Percentiles rank a stretch among this genome's conserved stretches.
These are phyloP conservation scores for Penicillium odoratum DNA, from an alignment of 495 filamentous ascomycete species.

Conservation along the genomic window DNA sequence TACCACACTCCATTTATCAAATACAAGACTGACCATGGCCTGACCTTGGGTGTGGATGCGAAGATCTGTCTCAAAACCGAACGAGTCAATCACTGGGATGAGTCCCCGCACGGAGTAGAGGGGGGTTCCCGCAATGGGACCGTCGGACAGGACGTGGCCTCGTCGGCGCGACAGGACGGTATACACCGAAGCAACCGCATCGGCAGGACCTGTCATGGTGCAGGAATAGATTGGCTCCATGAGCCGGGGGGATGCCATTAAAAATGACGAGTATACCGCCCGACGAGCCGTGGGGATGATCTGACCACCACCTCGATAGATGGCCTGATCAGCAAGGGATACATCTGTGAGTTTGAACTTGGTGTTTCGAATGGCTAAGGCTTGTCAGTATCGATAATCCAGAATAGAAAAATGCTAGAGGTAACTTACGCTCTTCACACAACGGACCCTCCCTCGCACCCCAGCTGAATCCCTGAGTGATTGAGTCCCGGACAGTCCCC, in stretches of 20 bases:
- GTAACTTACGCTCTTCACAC: slow-evolving; percentile 91
- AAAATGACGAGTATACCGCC: slow-evolving; percentile 89
- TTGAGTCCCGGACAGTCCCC: slow-evolving; percentile 82
- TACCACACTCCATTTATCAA: slow-evolving; percentile 93
- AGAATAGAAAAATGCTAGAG: slow-evolving; percentile 6
- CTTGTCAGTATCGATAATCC: slow-evolving; percentile 17
- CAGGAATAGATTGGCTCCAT: slow-evolving; percentile 96
- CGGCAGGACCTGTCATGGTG: slow-evolving; percentile 89
- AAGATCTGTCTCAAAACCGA: slow-evolving; percentile 96
- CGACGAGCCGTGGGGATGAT: slow-evolving; percentile 94
- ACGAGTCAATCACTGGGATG: slow-evolving; percentile 93
- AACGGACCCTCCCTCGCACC: slow-evolving; percentile 91
- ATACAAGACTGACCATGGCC: slow-evolving; percentile 85
- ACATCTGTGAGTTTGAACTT: slow-evolving; percentile 95
- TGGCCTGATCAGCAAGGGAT: slow-evolving; percentile 80
- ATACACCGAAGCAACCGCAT: slow-evolving; percentile 84
- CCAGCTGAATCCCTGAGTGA: slow-evolving; percentile 95
- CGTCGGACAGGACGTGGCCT: slow-evolving; percentile 90
- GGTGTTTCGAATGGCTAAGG: slow-evolving; percentile 85
- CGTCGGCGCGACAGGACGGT: slow-evolving; percentile 85
- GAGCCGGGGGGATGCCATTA: slow-evolving; percentile 92
- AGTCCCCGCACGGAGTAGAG: slow-evolving; percentile 87
- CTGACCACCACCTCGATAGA: slow-evolving; percentile 92
- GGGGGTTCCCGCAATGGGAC: slow-evolving; percentile 92
- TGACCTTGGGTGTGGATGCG: slow-evolving; percentile 94